Base-by-base conservation (phyloP, 495 filamentous ascomycete genomes). In the Alectoria sarmentosa region DNA sequence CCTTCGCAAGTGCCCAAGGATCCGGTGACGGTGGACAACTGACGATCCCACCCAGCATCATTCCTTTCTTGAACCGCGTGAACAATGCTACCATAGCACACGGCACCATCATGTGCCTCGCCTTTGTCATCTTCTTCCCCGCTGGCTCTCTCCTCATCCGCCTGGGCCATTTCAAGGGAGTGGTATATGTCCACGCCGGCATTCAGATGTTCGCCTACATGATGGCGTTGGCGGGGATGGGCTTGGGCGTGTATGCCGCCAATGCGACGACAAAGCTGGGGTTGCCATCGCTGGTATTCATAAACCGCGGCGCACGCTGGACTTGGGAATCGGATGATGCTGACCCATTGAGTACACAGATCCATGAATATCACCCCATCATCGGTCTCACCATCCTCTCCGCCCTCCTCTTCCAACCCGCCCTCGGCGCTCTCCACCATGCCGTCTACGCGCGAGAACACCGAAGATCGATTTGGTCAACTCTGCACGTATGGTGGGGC, bases 401-500 rank as follows among this genome's bases (percentile, higher is more conserved):
- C 21, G 44, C 54, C 6, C 65, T 66, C 60, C 21, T 63, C 10
- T 66, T 66, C 39, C 65, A 62, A 32, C 65, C 65, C 11, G 3
- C 52, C 4, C 28, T 62, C 11, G 64, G 64, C 44, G 8, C 32
- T 6, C 28, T 66, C 5, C 64, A 66, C 54, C 64, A 66, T 8
- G 21, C n/a, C 34, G 17, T 30, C 23, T 57, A 61, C 58, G 21
- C 13, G 4, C 10, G 26, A 19, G 19, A 34, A 28, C 23, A 19
- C n/a, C 19, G 21, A 1, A 38, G 30, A 36, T 54, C 52, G 0
- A 76, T 23, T 44, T 58, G 46, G 42, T 39, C 60, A 13, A 10
- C 38, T 13, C 5, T 39, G 5, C 90, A 92, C 70, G 83, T 87
- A 67, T 91, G 89, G 88, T 82, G 80, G 61, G 90, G 89, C 7